phyloP scores from a whole-genome alignment of 2,329 filamentous ascomycete species.

The Trichoderma atroviride region DNA sequence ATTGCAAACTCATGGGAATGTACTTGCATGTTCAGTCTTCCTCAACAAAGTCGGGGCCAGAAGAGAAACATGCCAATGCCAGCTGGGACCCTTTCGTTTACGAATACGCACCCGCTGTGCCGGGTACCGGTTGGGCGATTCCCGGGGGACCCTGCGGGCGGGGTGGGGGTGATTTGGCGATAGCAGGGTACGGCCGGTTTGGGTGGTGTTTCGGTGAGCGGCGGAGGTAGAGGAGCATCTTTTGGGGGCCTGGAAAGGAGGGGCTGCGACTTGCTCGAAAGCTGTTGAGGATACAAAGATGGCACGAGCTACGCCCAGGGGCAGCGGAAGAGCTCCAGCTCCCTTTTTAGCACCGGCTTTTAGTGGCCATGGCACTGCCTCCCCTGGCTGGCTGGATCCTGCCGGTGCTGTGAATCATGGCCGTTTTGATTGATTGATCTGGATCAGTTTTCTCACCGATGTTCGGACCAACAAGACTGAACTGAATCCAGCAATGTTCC shows the following conservation, averaged over 20 bases:
- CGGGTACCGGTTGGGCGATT: constrained; percentile 18
- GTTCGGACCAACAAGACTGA: background rate
- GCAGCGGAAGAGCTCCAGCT: background rate
- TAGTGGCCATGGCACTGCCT: background rate
- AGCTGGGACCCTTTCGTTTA: constrained; percentile 12
- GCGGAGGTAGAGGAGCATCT: background rate
- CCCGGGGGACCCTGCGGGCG: constrained; percentile 4
- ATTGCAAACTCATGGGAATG: background rate
- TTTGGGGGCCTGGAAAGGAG: background rate
- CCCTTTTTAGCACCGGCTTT: background rate
- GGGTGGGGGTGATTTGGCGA: background rate
- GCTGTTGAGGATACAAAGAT: constrained; percentile 6
- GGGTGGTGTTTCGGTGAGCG: background rate
- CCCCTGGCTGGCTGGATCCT: background rate
- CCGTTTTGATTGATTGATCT: background rate
- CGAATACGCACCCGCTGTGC: constrained; percentile 22
- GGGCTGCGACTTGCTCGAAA: background rate
- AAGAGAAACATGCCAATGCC: background rate
- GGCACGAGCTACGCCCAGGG: background rate
- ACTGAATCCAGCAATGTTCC: background rate
- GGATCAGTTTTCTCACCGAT: background rate
- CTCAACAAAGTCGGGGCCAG: background rate
- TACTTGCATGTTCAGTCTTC: too few relatives aligned
- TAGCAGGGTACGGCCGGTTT: background rate
- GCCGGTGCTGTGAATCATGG: too few relatives aligned